Conservation (phyloP, 441 rosid species). For the Croton setiger region DNA sequence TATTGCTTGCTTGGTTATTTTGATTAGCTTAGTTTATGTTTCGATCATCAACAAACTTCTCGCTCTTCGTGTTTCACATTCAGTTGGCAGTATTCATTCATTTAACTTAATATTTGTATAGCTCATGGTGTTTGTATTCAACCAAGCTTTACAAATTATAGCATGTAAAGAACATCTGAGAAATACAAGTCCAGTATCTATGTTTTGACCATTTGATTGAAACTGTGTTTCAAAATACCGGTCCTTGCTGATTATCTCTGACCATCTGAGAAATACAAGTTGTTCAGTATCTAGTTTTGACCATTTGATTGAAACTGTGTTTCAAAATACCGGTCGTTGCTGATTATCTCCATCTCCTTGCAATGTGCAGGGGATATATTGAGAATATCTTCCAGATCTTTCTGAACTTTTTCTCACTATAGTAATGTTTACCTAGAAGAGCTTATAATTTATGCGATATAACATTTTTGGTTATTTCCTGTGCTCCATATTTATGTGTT, state of each 20-base stretch:
- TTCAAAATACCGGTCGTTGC: background rate
- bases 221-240: background rate
- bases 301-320: background rate
- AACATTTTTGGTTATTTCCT: conserved; percentile 7
- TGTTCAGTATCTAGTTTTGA: background rate
- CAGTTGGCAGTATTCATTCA: background rate
- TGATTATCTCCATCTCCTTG: background rate
- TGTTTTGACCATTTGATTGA: background rate
- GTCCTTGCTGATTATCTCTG: background rate
- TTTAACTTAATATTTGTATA: background rate
- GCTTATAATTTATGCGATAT: background rate
- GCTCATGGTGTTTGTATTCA: background rate
- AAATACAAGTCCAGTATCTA: background rate
- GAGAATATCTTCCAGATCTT: background rate
- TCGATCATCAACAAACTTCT: background rate
- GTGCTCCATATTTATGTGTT: background rate
- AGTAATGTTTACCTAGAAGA: background rate
- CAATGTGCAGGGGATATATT: background rate
- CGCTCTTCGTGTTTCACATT: background rate
- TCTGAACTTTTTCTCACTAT: background rate
- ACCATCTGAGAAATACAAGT: background rate
- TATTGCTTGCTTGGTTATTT: background rate
- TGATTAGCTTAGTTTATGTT: conserved; percentile 2
- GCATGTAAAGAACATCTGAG: background rate
- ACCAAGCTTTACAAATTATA: background rate